These are phyloP conservation scores for Kokia cookei DNA, from an alignment of 441 rosid genomes.

Conservation along the genomic window DNA sequence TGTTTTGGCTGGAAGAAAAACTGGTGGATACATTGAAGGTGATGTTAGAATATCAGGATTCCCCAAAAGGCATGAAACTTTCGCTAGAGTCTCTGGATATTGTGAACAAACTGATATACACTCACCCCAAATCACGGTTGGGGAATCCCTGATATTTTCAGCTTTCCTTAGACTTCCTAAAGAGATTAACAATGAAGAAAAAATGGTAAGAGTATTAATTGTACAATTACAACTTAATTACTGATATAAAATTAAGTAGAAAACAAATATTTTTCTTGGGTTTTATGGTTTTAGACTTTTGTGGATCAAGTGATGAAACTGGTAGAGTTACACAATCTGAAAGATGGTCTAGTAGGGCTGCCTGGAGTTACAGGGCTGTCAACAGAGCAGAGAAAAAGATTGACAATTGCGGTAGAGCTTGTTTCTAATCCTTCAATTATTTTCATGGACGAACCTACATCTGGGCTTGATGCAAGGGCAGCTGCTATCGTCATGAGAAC, in stretches of 20 bases:
- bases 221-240: not conserved
- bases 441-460: conserved; percentile 83
- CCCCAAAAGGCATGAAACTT: conserved; percentile 81
- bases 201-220: conserved; percentile 39
- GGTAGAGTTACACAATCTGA: conserved; percentile 48
- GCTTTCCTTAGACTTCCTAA: conserved; percentile 82
- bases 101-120: conserved; percentile 90
- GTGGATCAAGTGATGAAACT: conserved; percentile 66
- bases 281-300: conserved; percentile 35
- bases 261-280: not conserved
- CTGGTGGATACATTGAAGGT: conserved; percentile 83
- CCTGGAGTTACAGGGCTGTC: conserved; percentile 66
- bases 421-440: conserved; percentile 74
- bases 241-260: not conserved
- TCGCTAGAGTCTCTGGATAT: conserved; percentile 90
- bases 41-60: conserved; percentile 81
- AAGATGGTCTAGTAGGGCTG: conserved; percentile 57
- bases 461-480: conserved; percentile 76
- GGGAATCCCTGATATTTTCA: conserved; percentile 79
- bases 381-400: conserved; percentile 64
- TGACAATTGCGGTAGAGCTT: conserved; percentile 71
- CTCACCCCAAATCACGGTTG: conserved; percentile 83
- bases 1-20: conserved; percentile 92
- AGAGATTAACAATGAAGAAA: conserved; percentile 56
- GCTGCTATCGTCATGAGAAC: conserved; percentile 84